Evolutionary conservation across 2,329 filamentous ascomycete genomes (phyloP).

Genomic region (Diaporthe vexans): DNA sequence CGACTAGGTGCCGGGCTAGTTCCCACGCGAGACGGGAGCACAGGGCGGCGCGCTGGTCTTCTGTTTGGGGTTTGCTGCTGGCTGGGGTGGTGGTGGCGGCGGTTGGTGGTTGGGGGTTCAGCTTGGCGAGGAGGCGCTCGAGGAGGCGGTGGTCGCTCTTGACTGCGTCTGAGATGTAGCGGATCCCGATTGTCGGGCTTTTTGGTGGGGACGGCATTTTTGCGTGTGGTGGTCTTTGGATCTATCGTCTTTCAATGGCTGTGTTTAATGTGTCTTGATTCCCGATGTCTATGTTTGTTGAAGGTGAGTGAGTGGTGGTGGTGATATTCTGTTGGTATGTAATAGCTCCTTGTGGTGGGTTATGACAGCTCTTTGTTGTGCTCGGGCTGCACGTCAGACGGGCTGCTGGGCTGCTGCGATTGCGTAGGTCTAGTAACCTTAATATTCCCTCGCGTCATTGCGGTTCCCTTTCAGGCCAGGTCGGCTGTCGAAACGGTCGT

Average conservation of each 20-base stretch:
- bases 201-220: slow-evolving; percentile 12
- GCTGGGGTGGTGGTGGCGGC: no score
- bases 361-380: neutral
- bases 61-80: neutral
- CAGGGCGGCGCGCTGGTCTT: neutral
- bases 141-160: slow-evolving; percentile 40
- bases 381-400: neutral
- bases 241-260: neutral
- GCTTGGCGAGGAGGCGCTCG: slow-evolving; percentile 30
- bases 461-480: neutral
- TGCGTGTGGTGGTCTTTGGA: neutral
- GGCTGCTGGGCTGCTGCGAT: neutral
- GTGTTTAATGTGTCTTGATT: neutral
- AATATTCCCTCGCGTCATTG: neutral
- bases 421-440: slow-evolving; percentile 25
- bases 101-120: neutral
- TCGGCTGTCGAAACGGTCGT: slow-evolving; percentile 6
- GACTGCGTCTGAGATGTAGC: slow-evolving; percentile 40
- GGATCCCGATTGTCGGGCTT: slow-evolving; percentile 29
- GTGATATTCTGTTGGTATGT: no score
- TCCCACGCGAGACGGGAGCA: slow-evolving; percentile 36
- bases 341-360: neutral
- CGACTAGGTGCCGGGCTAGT: slow-evolving; percentile 36
- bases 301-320: neutral
- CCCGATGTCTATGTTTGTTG: no score